Evolutionary conservation across 176 grass and related monocot genomes (phyloP), one percentile per base, ranked within the genome.

Genomic region (Bothriochloa decipiens): DNA sequence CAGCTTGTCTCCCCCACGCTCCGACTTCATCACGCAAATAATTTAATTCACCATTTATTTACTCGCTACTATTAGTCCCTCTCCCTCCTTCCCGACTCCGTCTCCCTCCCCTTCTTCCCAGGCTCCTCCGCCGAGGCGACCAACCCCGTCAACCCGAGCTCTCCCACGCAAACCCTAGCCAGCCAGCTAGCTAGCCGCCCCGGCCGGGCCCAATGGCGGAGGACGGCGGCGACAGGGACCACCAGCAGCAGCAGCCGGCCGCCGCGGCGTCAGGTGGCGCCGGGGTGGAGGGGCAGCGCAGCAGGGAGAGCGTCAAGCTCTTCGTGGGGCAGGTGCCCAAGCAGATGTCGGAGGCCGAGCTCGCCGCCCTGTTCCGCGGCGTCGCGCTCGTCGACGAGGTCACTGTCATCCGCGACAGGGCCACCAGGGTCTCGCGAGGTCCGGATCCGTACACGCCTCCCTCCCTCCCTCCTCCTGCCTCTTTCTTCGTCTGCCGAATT

Each of bases 341-440:
- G 89, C 83, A 87, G 64, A 91, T 91, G 92, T 20, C 81, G 14
- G 92, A 94, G 87, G 73, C 75, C 28, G 89, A 97, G 87, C 88
- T 97, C 7, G 81, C 92, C 11, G 78, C 69, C 68, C 28, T 97
- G 86, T 97, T 97, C 86, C 37, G 73, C 84, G 87, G 72, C 78
- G 92, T 97, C 27, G 75, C 95, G 50, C 8, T 93, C 77, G 92
- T 97, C 60, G 92, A 95, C 84, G 95, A 97, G 86, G 95, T 93
- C 90, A 97, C 89, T 79, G 84, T 97, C 87, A 97, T 97, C 82
- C 86, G 88, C 81, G 95, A 97, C 92, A 93, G 92, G 91, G 86
- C 85, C 58, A 97, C 91, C 77, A 87, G 91, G 79, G 86, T 81
- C 40, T 95, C 95, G 20, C 75, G 95, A 97, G 95, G 95, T 95